phyloP scores from a whole-genome alignment of 164 flowering plant species.

The Chimonanthus praecox region DNA sequence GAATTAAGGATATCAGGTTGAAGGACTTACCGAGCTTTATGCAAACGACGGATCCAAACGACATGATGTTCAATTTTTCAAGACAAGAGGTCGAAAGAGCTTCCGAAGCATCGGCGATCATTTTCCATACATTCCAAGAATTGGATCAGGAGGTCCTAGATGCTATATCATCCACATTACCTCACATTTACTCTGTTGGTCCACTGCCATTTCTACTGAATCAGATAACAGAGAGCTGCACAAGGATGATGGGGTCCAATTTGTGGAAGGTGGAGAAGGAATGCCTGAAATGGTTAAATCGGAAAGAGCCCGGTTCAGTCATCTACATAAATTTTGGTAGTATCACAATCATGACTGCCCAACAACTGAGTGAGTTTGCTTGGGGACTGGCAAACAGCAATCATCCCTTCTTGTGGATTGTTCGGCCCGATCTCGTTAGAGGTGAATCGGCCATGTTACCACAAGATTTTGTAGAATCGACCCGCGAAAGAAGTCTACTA shows the following conservation, averaged over 20 bases:
- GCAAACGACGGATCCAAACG: constrained; percentile 14
- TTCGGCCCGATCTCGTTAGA: constrained; percentile 37
- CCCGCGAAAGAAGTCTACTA: constrained; percentile 7
- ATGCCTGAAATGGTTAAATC: constrained; percentile 32
- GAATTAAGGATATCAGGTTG: constrained; percentile 19
- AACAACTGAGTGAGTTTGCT: constrained; percentile 28
- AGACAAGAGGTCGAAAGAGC: neutral
- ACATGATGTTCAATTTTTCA: constrained; percentile 8
- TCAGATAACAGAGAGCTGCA: neutral
- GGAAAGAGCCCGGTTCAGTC: constrained; percentile 17
- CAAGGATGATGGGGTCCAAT: neutral
- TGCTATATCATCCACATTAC: neutral
- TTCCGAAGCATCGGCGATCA: constrained; percentile 3
- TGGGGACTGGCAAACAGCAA: constrained; percentile 31
- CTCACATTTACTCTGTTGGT: constrained; percentile 15
- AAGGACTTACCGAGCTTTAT: constrained; percentile 18
- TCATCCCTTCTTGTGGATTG: constrained; percentile 28
- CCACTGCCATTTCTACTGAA: constrained; percentile 6
- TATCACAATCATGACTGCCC: constrained; percentile 13
- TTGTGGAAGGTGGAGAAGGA: constrained; percentile 29
- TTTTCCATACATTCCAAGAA: constrained; percentile 15
- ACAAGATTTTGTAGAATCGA: constrained; percentile 5
- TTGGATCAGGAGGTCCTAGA: constrained; percentile 15
- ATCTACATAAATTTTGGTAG: constrained; percentile 14
- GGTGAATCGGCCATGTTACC: constrained; percentile 21